Evolutionary conservation across 768 basidiomycete genomes (phyloP), one percentile per base, ranked within the genome.

Genomic region (Boletus fagicola): DNA sequence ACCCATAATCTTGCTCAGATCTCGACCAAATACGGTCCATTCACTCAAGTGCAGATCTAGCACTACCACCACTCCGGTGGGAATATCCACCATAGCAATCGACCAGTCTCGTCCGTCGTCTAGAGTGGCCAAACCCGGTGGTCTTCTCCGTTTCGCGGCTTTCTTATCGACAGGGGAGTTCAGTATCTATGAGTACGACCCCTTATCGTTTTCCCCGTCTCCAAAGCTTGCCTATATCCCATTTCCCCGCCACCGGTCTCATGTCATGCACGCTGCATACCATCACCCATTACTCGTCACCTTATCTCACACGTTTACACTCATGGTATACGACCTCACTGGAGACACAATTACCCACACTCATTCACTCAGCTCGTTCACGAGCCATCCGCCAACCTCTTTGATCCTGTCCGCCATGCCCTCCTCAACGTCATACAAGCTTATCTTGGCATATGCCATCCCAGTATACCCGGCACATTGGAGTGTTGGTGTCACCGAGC

Each of bases 401-500:
- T 73, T 93, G n/a, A 82, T 91, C n/a, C 74, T 93, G 46, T 89
- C 90, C 24, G 76, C 80, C 24, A 51, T 72, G 59, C 82, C 83
- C 24, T 78, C 84, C 18, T 65, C 81, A 11, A 68, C 74, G 12
- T 80, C 75, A 30, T 93, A 88, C 74, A 92, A 86, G 67, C 79
- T 93, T 50, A 76, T 92, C 28, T 71, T 93, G 62, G 83, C 86
- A 18, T 91, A 92, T 72, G 77, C 88, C 20, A 76, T 84, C 36
- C 90, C 89, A 31, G 86, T 93, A 43, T 92, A 89, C 68, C 91
- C 91, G 4, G 76, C 77, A 18, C 92, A 93, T 68, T 93, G 88
- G 88, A 84, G 85, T 26, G 81, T 86, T 31, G 89, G 88, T 33
- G 84, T 82, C 5, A 89, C 90, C 10, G 91, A 92, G 65, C 74